Percentiles rank a stretch among this genome's conserved stretches.
Evolutionary conservation across 495 filamentous ascomycete species (phyloP).

Genomic region (Chaetomium tenue): DNA sequence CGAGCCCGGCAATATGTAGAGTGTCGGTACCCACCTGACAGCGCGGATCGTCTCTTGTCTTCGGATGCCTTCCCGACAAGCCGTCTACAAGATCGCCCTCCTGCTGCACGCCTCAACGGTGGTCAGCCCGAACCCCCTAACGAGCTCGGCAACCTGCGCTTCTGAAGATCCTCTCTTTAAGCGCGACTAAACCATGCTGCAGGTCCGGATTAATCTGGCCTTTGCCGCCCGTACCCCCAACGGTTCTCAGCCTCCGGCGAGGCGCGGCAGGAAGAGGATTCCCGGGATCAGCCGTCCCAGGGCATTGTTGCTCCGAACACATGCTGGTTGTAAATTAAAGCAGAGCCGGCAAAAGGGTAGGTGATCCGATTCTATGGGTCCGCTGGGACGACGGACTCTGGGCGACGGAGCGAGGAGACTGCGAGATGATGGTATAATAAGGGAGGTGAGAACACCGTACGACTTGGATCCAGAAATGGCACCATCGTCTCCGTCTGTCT

Average conservation of each 20-base stretch:
- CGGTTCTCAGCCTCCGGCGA: constrained; percentile 15
- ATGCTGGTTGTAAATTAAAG: constrained; percentile 24
- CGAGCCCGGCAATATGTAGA: not conserved
- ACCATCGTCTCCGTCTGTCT: constrained; percentile 23
- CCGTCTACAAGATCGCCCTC: constrained; percentile 16
- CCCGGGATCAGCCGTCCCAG: constrained; percentile 20
- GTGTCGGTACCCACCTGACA: constrained; percentile 5
- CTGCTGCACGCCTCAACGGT: constrained; percentile 2
- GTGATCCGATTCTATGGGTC: constrained; percentile 31
- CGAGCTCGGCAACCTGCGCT: constrained; percentile 18
- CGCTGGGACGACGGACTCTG: constrained; percentile 12
- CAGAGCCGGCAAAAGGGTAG: constrained; percentile 30
- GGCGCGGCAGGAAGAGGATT: constrained; percentile 15
- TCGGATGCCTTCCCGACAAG: constrained; percentile 22
- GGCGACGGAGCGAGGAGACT: not conserved
- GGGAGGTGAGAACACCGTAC: constrained; percentile 32
- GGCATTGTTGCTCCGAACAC: constrained; percentile 8
- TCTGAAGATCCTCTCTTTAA: constrained; percentile 5
- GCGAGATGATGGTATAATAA: constrained; percentile 26
- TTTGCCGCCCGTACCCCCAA: not conserved
- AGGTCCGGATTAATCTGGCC: constrained; percentile 27
- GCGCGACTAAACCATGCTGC: not conserved
- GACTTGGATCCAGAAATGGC: constrained; percentile 26
- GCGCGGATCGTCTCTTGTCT: constrained; percentile 6
- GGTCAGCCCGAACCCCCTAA: constrained; percentile 17